These are phyloP conservation scores for Magnolia sinica DNA, from an alignment of 164 flowering plant species.

Conservation along the genomic window DNA sequence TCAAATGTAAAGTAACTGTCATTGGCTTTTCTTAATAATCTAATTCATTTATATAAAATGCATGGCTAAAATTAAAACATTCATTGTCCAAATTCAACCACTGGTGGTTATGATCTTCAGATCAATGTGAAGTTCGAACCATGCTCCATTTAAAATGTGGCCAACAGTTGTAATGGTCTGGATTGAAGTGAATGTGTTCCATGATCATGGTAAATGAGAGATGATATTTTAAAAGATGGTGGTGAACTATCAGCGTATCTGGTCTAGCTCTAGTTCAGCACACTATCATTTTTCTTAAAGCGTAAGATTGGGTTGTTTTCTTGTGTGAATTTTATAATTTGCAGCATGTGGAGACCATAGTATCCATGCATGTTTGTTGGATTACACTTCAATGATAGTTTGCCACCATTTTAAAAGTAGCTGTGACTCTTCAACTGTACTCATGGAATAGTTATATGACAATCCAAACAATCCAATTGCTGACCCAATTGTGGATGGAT, in stretches of 20 bases:
- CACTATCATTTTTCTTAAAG: not conserved
- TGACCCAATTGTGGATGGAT: not conserved
- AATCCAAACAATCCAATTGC: not conserved
- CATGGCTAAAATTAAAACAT: too few relatives aligned
- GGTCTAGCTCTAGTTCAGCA: not conserved
- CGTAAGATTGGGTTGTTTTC: not conserved
- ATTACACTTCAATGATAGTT: not conserved
- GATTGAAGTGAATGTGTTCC: too few relatives aligned
- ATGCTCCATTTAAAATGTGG: too few relatives aligned
- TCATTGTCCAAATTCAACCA: too few relatives aligned
- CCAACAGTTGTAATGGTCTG: too few relatives aligned
- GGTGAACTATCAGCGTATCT: not conserved
- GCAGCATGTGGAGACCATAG: constrained; percentile 16
- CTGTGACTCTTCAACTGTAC: not conserved
- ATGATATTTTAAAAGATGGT: not conserved
- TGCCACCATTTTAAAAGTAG: not conserved
- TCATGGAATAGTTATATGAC: not conserved
- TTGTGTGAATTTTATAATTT: not conserved
- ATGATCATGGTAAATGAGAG: too few relatives aligned
- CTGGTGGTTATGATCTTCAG: too few relatives aligned
- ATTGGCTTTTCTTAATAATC: not conserved
- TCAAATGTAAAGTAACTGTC: not conserved
- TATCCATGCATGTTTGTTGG: not conserved
- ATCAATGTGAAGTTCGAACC: too few relatives aligned
- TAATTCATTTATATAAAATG: too few relatives aligned